Evolutionary conservation across 768 basidiomycete genomes (phyloP).

Genomic region (Hebeloma cylindrosporum): DNA sequence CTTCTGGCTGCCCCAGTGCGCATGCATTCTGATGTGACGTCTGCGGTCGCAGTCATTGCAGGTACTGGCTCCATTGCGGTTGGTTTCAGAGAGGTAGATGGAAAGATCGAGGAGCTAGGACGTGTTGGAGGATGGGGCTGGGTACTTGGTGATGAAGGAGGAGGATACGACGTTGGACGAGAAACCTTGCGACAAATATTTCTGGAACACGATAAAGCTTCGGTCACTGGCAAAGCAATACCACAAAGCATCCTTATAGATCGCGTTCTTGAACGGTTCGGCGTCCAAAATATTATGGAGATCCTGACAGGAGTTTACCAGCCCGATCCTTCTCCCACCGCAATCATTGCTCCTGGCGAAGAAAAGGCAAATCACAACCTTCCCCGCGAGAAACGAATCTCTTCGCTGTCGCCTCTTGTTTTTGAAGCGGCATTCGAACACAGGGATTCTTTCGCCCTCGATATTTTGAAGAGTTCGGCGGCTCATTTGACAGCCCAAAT

Average conservation of each 20-base stretch:
- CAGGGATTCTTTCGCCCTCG: conserved; percentile 61
- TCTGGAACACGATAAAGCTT: conserved; percentile 50
- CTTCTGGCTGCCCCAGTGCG: conserved; percentile 81
- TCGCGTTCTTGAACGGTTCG: conserved; percentile 55
- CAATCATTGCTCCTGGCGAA: conserved; percentile 4
- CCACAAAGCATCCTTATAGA: conserved; percentile 41
- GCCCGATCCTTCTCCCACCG: conserved; percentile 47
- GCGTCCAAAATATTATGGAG: conserved; percentile 57
- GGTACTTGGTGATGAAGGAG: conserved; percentile 83
- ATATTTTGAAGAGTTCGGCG: conserved; percentile 54
- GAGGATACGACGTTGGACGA: conserved; percentile 77
- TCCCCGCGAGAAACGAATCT: conserved; percentile 71
- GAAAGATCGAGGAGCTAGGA: conserved; percentile 57
- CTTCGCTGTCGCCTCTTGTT: conserved; percentile 72
- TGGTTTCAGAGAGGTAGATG: conserved; percentile 50
- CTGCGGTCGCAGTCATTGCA: conserved; percentile 72
- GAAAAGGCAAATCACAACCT: conserved; percentile 29
- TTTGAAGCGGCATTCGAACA: conserved; percentile 75
- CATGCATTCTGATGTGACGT: conserved; percentile 53
- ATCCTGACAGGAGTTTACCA: conserved; percentile 64
- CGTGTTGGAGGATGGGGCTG: conserved; percentile 82
- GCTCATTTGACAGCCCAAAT: conserved; percentile 59
- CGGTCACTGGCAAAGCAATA: conserved; percentile 33
- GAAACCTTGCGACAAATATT: conserved; percentile 73
- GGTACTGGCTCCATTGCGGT: conserved; percentile 83